phyloP scores from a whole-genome alignment of 805 yeast genomes.

The Yarrowia deformans region DNA sequence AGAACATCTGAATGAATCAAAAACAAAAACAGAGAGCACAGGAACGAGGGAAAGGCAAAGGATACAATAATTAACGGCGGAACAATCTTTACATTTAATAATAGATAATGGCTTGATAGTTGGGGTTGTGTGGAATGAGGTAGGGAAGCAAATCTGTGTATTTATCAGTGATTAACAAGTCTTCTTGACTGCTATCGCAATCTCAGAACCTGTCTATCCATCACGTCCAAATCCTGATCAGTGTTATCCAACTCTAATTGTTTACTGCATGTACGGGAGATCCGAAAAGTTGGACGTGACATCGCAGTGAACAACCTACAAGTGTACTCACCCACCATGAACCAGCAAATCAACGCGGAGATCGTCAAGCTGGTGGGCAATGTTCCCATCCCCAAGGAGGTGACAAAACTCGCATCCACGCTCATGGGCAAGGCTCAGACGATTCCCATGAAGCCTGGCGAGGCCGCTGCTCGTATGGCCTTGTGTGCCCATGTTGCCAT shows the following conservation, averaged over 20 bases:
- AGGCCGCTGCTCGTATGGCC: constrained; percentile 44
- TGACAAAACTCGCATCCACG: constrained; percentile 14
- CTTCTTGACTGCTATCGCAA: no score
- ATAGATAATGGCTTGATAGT: constrained; percentile 1
- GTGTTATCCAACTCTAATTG: constrained; percentile 5
- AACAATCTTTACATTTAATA: constrained; percentile 21
- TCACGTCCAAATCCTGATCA: neutral
- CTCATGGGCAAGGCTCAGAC: constrained; percentile 27
- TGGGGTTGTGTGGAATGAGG: no score
- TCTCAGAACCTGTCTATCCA: no score
- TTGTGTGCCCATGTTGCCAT: constrained; percentile 45
- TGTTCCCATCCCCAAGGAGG: constrained; percentile 5
- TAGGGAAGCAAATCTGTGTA: no score
- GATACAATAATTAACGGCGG: constrained; percentile 15
- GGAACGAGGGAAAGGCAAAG: neutral
- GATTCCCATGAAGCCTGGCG: constrained; percentile 43
- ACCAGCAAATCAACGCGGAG: constrained; percentile 18
- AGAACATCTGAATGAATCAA: no score
- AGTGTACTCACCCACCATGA: constrained; percentile 1
- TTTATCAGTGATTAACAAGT: no score
- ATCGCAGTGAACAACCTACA: neutral
- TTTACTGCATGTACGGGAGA: neutral
- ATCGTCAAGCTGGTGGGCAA: constrained; percentile 19
- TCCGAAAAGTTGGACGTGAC: neutral
- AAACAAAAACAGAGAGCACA: neutral